phyloP scores from a whole-genome alignment of 2,329 filamentous ascomycete species.

The Diaporthe aspalathi region DNA sequence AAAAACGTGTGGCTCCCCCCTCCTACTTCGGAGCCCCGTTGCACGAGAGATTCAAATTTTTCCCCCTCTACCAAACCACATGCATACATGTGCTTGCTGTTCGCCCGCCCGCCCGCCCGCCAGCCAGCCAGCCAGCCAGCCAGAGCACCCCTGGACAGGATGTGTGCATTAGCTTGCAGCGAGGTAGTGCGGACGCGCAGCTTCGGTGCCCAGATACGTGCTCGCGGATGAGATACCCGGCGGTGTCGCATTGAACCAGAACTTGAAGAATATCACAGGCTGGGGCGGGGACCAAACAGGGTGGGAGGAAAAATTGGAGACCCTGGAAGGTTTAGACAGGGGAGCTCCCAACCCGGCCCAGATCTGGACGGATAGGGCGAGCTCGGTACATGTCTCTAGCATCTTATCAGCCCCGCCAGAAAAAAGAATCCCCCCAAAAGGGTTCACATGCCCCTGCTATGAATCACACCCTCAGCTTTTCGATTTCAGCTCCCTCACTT shows the following conservation, averaged over 20 bases:
- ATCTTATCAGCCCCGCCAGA: conserved; percentile 36
- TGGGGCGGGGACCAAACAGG: neutral
- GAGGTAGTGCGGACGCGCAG: neutral
- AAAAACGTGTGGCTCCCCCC: conserved; percentile 21
- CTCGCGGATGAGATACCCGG: neutral
- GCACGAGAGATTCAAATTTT: conserved; percentile 19
- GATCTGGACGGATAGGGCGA: conserved; percentile 19
- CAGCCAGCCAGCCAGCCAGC: neutral
- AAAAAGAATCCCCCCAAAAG: conserved; percentile 24
- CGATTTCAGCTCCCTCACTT: conserved; percentile 22
- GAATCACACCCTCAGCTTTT: conserved; percentile 33
- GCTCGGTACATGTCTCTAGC: conserved; percentile 24
- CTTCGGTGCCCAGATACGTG: neutral
- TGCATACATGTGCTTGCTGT: neutral
- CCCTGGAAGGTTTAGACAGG: conserved; percentile 11
- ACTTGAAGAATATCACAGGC: neutral
- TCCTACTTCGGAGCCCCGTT: conserved; percentile 22
- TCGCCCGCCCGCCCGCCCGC: neutral
- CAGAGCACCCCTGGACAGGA: neutral
- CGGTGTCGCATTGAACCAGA: conserved; percentile 1
- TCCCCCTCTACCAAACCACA: conserved; percentile 6
- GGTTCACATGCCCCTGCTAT: conserved; percentile 28
- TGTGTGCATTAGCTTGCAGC: conserved; percentile 21
- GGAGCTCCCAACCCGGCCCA: conserved; percentile 8
- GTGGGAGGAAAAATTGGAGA: conserved; percentile 3